Evolutionary conservation across 192 early-diverging fungal genomes (phyloP).

Genomic region (Coemansia sp.): DNA sequence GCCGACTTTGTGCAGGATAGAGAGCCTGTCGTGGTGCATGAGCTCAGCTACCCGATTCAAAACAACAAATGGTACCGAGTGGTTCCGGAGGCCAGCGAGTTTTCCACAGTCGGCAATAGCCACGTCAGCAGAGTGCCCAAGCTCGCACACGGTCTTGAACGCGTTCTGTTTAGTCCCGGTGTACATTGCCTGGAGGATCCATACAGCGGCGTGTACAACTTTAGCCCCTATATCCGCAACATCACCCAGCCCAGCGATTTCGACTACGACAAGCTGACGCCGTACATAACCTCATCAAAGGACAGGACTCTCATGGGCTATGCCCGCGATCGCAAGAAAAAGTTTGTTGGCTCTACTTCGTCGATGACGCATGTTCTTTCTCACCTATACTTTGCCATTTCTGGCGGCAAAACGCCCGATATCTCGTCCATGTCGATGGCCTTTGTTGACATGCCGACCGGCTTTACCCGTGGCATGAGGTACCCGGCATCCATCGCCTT

Average conservation of each 20-base stretch:
- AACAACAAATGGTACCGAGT: slow-evolving; percentile 45
- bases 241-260: slow-evolving; percentile 79
- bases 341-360: slow-evolving; percentile 86
- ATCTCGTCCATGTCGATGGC: slow-evolving; percentile 57
- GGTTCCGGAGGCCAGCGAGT: slow-evolving; percentile 10
- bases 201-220: slow-evolving; percentile 70
- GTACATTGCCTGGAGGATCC: slow-evolving; percentile 79
- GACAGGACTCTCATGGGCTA: slow-evolving; percentile 57
- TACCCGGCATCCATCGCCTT: slow-evolving; percentile 69
- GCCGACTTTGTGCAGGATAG: slow-evolving; percentile 18
- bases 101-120: slow-evolving; percentile 20
- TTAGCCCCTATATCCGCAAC: slow-evolving; percentile 72
- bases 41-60: slow-evolving; percentile 21
- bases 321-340: slow-evolving; percentile 48
- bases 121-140: slow-evolving; percentile 40
- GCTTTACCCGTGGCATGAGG: slow-evolving; percentile 63
- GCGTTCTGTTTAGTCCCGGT: slow-evolving; percentile 63
- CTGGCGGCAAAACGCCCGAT: slow-evolving; percentile 60
- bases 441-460: slow-evolving; percentile 58
- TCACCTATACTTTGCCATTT: slow-evolving; percentile 72
- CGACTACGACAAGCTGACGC: slow-evolving; percentile 72
- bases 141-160: slow-evolving; percentile 48
- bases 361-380: slow-evolving; percentile 74
- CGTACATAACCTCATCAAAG: slow-evolving; percentile 75
- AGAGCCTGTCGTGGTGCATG: slow-evolving; percentile 45